Evolutionary conservation across 352 stramenopile genomes (phyloP), one percentile per base, ranked within the genome.

Genomic region (Phytopythium ostracodes): DNA sequence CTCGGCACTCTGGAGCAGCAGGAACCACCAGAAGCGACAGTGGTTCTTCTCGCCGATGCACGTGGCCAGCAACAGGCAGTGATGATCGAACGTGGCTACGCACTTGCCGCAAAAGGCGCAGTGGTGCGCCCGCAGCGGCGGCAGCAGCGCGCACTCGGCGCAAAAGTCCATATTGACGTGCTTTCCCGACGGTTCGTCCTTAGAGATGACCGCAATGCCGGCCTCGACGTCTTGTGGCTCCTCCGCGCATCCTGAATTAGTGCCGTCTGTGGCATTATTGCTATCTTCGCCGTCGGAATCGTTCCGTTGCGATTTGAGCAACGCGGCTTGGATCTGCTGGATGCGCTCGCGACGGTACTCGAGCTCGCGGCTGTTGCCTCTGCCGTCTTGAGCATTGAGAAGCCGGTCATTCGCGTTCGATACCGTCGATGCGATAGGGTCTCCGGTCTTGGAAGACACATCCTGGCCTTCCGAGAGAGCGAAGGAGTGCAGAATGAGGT

Each of bases 31-130:
- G 76, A 98, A 98, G 31, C 88, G 72, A 54, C 76, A 91, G 72
- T 97, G 91, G 71, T 98, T 98, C 18, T 74, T 53, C 69, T 98
- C 90, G 12, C 92, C 89, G 44, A 98, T 87, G 67, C 88, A 96
- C 20, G 87, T 96, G 25, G 76, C 87, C 12, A 97, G 63, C 20
- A 97, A 74, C 29, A 82, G 62, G 70, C 94, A 98, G 71, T 97
- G 92, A 70, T 98, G 94, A 68, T 98, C 91, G 67, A 97, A 98
- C 2, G 75, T 96, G 10, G 87, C 84, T 22, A 98, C 86, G 68
- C 88, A 98, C 22, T 52, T 49, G 51, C 83, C 68, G 63, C 89
- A 98, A 27, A 65, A 66, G 15, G 68, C 66, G 73, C 91, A 98
- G 65, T 97, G 92, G 55, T 97, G 88, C 0, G 88, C 76, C 8